A percentile compares a stretch with the other conserved stretches of the same genome.
phyloP scores from a whole-genome alignment of 1,139 yeast species.

The Insectozyma bohioensis region DNA sequence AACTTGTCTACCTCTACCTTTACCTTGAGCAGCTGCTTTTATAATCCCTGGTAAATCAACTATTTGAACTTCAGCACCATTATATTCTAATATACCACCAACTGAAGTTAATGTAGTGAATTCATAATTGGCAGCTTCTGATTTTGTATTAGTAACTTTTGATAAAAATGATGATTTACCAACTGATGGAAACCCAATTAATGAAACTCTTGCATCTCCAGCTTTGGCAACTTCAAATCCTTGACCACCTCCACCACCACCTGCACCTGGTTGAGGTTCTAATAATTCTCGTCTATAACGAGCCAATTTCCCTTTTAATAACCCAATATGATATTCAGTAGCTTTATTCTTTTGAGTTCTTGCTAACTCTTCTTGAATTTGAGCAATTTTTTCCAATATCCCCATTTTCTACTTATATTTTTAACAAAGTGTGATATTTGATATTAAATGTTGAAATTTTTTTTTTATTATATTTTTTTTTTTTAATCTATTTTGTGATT shows the following conservation, averaged over 20 bases:
- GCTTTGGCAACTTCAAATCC: slow-evolving; percentile 96
- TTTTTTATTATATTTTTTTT: neutral
- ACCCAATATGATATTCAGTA: slow-evolving; percentile 94
- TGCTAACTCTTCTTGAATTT: slow-evolving; percentile 90
- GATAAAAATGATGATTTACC: slow-evolving; percentile 91
- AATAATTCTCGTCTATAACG: slow-evolving; percentile 85
- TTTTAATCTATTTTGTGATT: neutral
- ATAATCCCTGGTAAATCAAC: slow-evolving; percentile 97
- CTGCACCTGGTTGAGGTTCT: slow-evolving; percentile 78
- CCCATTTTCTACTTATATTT: slow-evolving; percentile 22
- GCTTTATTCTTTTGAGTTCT: slow-evolving; percentile 98
- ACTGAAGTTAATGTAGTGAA: slow-evolving; percentile 96
- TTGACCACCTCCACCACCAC: slow-evolving; percentile 72
- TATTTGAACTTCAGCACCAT: slow-evolving; percentile 95
- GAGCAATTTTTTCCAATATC: slow-evolving; percentile 70
- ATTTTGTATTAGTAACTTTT: slow-evolving; percentile 86
- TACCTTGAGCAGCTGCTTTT: slow-evolving; percentile 95
- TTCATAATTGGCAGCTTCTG: slow-evolving; percentile 93
- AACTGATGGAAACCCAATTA: slow-evolving; percentile 96
- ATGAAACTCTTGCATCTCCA: slow-evolving; percentile 94
- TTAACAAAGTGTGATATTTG: too few species aligned
- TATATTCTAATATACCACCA: slow-evolving; percentile 91
- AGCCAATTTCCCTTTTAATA: slow-evolving; percentile 93
- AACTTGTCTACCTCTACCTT: slow-evolving; percentile 97
- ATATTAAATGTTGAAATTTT: neutral